A percentile compares a stretch with the other conserved stretches of the same genome.
Conservation (phyloP, 1,139 yeast species). For the Taphrina deformans region DNA sequence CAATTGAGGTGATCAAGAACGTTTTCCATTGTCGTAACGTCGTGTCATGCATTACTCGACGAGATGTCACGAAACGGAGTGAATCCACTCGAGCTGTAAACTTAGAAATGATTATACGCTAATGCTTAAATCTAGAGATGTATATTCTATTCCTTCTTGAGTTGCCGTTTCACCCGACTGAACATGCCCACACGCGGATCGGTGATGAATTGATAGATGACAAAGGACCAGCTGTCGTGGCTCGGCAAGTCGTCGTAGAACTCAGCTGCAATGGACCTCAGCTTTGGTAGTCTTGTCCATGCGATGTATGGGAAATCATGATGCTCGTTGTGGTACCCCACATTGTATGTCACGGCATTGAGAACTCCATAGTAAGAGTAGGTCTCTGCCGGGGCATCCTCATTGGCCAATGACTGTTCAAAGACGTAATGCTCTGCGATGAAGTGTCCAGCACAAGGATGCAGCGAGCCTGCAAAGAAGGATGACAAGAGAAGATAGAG, state of each 20-base stretch:
- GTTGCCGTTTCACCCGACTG: slow-evolving; percentile 72
- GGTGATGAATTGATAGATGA: slow-evolving; percentile 68
- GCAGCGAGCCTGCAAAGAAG: slow-evolving; percentile 85
- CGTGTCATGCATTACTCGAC: too few species aligned
- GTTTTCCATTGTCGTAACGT: not conserved
- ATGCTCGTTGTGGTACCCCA: slow-evolving; percentile 91
- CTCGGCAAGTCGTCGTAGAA: slow-evolving; percentile 79
- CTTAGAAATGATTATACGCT: not conserved
- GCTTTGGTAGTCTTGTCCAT: slow-evolving; percentile 74
- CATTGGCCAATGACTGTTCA: slow-evolving; percentile 52
- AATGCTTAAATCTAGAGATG: not conserved
- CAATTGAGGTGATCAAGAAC: not conserved
- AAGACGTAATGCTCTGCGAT: slow-evolving; percentile 90
- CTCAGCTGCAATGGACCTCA: slow-evolving; percentile 70
- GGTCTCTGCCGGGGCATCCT: slow-evolving; percentile 67
- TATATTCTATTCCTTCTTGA: slow-evolving; percentile 4
- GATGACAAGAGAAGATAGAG: slow-evolving; percentile 72
- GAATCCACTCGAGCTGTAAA: too few species aligned
- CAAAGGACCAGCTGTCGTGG: slow-evolving; percentile 77
- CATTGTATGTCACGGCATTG: slow-evolving; percentile 81
- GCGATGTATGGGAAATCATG: slow-evolving; percentile 94
- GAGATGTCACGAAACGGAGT: too few species aligned
- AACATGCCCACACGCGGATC: slow-evolving; percentile 69
- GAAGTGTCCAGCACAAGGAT: slow-evolving; percentile 93
- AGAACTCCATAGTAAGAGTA: slow-evolving; percentile 83